Base-by-base conservation (phyloP, 805 yeast species). In the Candida hungchunana region DNA sequence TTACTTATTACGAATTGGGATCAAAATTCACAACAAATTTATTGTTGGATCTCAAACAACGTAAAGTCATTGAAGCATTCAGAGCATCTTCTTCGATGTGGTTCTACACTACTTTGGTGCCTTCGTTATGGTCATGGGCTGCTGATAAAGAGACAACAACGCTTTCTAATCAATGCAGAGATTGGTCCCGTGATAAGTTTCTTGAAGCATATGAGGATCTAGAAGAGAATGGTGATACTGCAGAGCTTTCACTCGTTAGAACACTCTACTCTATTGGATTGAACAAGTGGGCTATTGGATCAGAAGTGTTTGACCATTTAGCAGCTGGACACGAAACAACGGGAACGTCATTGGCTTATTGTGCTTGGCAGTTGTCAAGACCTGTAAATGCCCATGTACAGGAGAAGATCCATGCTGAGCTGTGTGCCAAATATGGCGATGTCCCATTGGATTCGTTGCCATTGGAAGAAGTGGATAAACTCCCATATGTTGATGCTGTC, bases 281-380 rank as follows among this genome's bases (percentile, higher is more conserved):
- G 6, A 39, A 38, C 1, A 57, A 54, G 20, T 44, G 47, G 40
- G 49, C 59, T 8, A 66, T 71, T 10, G 67, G 66, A n/a, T 60
- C 73, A 22, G 79, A 73, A 44, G 52, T 66, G 18, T 67, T 72
- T 29, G 89, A 81, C 50, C 85, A 81, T 52, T 67, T 80, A 25
- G 79, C 82, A 30, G 89, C 89, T 1, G 89, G 89, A 4, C 88
- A 82, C 51, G 82, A 80, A 50, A 81, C 89, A 5, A 79, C 84
- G 1, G 85, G 82, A 0, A 67, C 76, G 6, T 76, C 79, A n/a
- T 53, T 81, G 39, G 64, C 84, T 0, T 82, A 72, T 51, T 57
- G 75, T 34, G 63, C 74, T 15, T 80, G 73, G 61, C 77, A 78
- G 49, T 51, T 80, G 24, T 77, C 84, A 3, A 60, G 75, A 39